Evolutionary conservation across 495 filamentous ascomycete species (phyloP), one percentile per base, ranked within the genome.

Genomic region (Daldinia childiae): DNA sequence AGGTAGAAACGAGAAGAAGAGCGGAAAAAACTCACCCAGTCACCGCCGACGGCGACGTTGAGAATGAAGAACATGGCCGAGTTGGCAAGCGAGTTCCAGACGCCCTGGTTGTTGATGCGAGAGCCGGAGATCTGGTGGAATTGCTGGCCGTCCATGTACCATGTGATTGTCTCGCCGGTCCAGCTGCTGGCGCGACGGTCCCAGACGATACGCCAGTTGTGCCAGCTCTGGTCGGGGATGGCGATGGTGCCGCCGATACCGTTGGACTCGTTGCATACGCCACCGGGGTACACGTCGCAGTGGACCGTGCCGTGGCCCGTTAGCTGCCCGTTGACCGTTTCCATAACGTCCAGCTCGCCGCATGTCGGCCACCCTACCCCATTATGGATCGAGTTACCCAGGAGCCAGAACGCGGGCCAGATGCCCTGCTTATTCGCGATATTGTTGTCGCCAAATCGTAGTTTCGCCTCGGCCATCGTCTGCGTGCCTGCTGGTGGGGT

Each of bases 351-450:
- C 67, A 86, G 74, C 79, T 87, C 85, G 55, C 84, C 85, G 71
- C 82, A 84, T 21, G 57, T 74, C 0, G 85, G 85, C 84, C 84
- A 87, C 3, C 38, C 32, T 0, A 74, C 79, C 1, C 82, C 80
- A 27, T 76, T 57, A 5, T 82, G 78, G 36, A 85, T 71, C 12
- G 74, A 70, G 58, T 82, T 59, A 1, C 85, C 85, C n/a, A 87
- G 77, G 32, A 84, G 61, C 85, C 84, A 87, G 74, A 85, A 87
- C 0, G 84, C 85, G 0, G 85, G 85, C 85, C 85, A 87, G 71
- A 86, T 81, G 6, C 85, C 85, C 68, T 82, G 77, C 73, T 85
- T 82, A 17, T 77, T 73, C n/a, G 45, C 43, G 29, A 64, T 52
- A 11, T 67, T 12, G 67, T 79, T 80, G 52, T 62, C 67, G 36